phyloP scores from a whole-genome alignment of 2,329 filamentous ascomycete species.

The Fusarium sp. region DNA sequence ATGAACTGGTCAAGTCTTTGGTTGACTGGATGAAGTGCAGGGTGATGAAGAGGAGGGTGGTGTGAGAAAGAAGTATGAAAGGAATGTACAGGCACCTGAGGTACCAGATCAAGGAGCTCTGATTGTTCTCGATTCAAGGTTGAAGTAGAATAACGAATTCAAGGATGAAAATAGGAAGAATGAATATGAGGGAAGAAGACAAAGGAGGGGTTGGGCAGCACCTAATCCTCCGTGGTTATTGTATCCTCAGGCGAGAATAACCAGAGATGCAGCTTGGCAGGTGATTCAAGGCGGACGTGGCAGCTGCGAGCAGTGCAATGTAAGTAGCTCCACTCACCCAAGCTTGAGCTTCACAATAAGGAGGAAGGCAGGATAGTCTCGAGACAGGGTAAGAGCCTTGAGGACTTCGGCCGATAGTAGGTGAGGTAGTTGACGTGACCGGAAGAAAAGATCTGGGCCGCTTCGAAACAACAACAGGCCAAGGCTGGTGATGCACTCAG shows the following conservation, averaged over 20 bases:
- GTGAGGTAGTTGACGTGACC: not conserved
- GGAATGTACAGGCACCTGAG: constrained; percentile 32
- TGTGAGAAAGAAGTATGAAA: constrained; percentile 34
- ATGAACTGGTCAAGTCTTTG: constrained; percentile 23
- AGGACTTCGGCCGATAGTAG: not conserved
- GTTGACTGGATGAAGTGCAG: constrained; percentile 16
- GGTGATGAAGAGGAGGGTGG: constrained; percentile 9
- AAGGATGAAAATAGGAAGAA: constrained; percentile 39
- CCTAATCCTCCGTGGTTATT: constrained; percentile 18
- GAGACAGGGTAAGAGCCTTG: constrained; percentile 4
- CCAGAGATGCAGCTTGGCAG: constrained; percentile 24
- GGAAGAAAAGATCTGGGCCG: constrained; percentile 29
- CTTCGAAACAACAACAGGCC: constrained; percentile 18
- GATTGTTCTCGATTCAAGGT: constrained; percentile 38
- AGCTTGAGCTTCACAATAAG: constrained; percentile 4
- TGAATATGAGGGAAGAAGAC: constrained; percentile 10
- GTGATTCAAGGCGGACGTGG: constrained; percentile 36
- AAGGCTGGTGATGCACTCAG: constrained; percentile 9
- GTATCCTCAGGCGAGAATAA: constrained; percentile 42
- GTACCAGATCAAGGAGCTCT: constrained; percentile 27
- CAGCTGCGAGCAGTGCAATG: constrained; percentile 44
- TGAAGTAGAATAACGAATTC: constrained; percentile 36
- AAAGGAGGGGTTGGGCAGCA: constrained; percentile 13
- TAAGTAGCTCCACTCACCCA: constrained; percentile 1
- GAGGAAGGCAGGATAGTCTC: not conserved